Percentiles rank a stretch among this genome's conserved stretches.
phyloP scores from a whole-genome alignment of 73 alveolate genomes.

The Halteria grandinella region DNA sequence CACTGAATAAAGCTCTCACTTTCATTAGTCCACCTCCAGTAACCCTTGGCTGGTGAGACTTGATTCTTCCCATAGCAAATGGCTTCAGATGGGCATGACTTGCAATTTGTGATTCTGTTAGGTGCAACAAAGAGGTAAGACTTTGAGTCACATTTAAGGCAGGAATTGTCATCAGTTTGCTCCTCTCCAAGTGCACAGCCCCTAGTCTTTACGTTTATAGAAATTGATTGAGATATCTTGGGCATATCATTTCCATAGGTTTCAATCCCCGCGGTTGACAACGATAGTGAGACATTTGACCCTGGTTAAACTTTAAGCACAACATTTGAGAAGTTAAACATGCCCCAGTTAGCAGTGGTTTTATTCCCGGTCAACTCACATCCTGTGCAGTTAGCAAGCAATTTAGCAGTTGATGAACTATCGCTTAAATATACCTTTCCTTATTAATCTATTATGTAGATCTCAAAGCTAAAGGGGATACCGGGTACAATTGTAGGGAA shows the following conservation, averaged over 20 bases:
- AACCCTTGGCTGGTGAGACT: constrained; percentile 55
- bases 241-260: background rate
- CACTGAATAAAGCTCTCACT: constrained; percentile 30
- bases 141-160: constrained; percentile 31
- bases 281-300: background rate
- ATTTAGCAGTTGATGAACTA: too few relatives aligned
- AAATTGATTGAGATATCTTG: background rate
- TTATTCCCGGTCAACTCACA: too few relatives aligned
- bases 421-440: too few relatives aligned
- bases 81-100: constrained; percentile 15
- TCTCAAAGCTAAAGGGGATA: too few relatives aligned
- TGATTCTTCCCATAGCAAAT: constrained; percentile 45
- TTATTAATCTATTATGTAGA: too few relatives aligned
- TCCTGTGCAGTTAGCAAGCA: too few relatives aligned
- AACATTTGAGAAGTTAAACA: constrained; percentile 15
- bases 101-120: background rate
- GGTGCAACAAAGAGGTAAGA: constrained; percentile 41
- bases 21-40: constrained; percentile 38
- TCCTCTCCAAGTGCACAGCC: constrained; percentile 63
- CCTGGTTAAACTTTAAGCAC: constrained; percentile 11
- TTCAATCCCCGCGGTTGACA: background rate
- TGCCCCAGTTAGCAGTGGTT: too few relatives aligned
- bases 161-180: constrained; percentile 18
- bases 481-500: too few relatives aligned
- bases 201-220: constrained; percentile 2